Base-by-base conservation (phyloP, 768 basidiomycete species). In the Phaffia australis region DNA sequence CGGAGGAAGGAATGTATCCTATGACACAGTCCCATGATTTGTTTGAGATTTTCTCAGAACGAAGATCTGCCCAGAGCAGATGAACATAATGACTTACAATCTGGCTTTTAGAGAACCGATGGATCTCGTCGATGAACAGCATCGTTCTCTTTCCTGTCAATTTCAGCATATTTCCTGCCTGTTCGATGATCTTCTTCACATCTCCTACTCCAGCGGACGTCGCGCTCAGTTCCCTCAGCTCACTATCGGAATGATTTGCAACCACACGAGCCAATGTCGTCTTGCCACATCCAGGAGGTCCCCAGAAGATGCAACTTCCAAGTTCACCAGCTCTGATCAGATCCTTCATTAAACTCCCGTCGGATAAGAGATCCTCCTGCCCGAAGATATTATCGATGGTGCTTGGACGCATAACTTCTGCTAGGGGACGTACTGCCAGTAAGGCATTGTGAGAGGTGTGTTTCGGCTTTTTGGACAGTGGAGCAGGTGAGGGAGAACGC, bases 101-200 rank as follows among this genome's bases (percentile, higher is more conserved):
- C 68, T 86, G 85, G 9, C 82, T 77, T 71, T 83, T 85, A 73
- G 83, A 86, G 72, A 87, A 88, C 0, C 87, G 83, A 76, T 89
- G 89, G 18, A 91, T 84, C 75, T 91, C 89, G 71, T 92, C 89
- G 64, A 90, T 75, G 75, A 90, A 91, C 18, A 91, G 72, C 30
- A 88, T 77, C 0, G 88, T 91, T 69, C 81, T 81, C 71, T 86
- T 88, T 68, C 86, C 86, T 0, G 84, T 84, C 56, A 88, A 73
- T 50, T 80, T 79, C 59, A 89, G 79, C 11, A 79, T 76, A 55
- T 81, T 81, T 73, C 83, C 86, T 3, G 89, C 89, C 71, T 88
- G 85, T 69, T 88, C 87, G 62, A 88, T 85, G 1, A 87, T 78
- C n/a, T 79, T 78, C 49, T 85, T 81, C 11, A 90, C 83, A 51